Percentiles rank a stretch among this genome's conserved stretches.
These are phyloP conservation scores for Calycina marina DNA, from an alignment of 2,329 filamentous ascomycete species.

Conservation along the genomic window DNA sequence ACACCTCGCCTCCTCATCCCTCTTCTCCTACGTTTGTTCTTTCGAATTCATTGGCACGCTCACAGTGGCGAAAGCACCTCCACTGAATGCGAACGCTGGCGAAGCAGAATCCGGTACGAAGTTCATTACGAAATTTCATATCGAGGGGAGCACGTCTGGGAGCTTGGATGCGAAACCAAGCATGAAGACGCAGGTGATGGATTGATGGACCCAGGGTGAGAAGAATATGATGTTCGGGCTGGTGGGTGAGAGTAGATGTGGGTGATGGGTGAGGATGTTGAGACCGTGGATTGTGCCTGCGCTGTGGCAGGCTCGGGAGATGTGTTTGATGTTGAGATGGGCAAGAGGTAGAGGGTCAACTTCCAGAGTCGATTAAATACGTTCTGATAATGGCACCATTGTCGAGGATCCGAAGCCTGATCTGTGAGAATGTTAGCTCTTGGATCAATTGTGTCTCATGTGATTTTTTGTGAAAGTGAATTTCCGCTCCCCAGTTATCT, in stretches of 20 bases:
- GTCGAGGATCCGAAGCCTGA: slow-evolving; percentile 31
- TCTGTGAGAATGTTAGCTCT: slow-evolving; percentile 16
- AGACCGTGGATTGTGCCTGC: slow-evolving; percentile 29
- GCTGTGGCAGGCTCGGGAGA: slow-evolving; percentile 27
- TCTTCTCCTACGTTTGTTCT: slow-evolving; percentile 3
- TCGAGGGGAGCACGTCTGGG: slow-evolving; percentile 18
- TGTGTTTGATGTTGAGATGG: slow-evolving; percentile 24
- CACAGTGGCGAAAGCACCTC: slow-evolving; percentile 5
- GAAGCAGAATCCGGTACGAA: slow-evolving; percentile 22
- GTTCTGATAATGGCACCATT: slow-evolving; percentile 22
- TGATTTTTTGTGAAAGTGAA: neutral
- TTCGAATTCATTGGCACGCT: neutral
- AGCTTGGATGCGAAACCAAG: slow-evolving; percentile 9
- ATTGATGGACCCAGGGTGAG: slow-evolving; percentile 27
- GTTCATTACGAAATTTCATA: slow-evolving; percentile 18
- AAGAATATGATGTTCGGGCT: slow-evolving; percentile 20
- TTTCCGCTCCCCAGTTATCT: no score
- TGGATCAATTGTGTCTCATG: neutral
- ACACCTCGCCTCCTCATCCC: slow-evolving; percentile 6
- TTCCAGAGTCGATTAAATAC: slow-evolving; percentile 28
- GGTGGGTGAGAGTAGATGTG: slow-evolving; percentile 21
- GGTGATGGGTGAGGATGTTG: slow-evolving; percentile 25
- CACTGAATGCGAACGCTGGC: slow-evolving; percentile 14
- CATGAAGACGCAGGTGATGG: slow-evolving; percentile 7
- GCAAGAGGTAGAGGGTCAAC: slow-evolving; percentile 25